Evolutionary conservation across 768 basidiomycete genomes (phyloP), one percentile per base, ranked within the genome.

Genomic region (Dentipellis sp.): DNA sequence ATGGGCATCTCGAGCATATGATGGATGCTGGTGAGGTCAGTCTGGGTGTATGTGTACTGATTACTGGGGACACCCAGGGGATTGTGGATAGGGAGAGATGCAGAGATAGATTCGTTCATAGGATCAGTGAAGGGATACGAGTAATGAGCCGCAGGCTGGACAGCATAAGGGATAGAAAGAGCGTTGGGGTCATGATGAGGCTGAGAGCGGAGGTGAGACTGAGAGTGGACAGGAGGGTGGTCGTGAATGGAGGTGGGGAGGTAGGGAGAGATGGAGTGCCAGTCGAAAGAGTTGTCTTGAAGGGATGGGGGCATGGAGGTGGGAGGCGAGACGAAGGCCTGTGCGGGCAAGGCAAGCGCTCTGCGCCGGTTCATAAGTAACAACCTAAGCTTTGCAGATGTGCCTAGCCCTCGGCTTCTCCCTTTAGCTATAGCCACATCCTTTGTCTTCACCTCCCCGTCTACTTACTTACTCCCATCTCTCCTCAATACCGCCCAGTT

Each of bases 1-100:
- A 29, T 35, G 42, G 19, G 53, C 42, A 45, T 59, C 17, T 54
- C 54, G 14, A 60, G 58, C 10, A 60, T 55, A 16, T 57, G 59
- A 4, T 60, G 59, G 4, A 60, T 29, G 42, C 56, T 53, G 19
- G 56, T 39, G 42, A 45, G n/a, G 42, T 45, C 42, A 10, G 42
- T 17, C n/a, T n/a, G 42, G 19, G 42, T n/a, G 10, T 45, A 45
- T 16, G 42, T 19, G 19, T 45, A 45, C 42, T 45, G 42, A 45
- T 45, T 19, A 45, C n/a, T 45, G 19, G 42, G 42, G 42, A 45
- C 42, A 19, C 42, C 42, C 19, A 45, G 19, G 19, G n/a, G 42
- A 45, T n/a, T 17, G 42, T 45, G 42, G 42, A 45, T 45, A 7
- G 42, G 16, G 19, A 45, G 14, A 10, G 4, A 11, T 11, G 42